Percentiles rank a stretch among this genome's conserved stretches.
phyloP scores from a whole-genome alignment of 257 asterid species.

The Paulownia fortunei region DNA sequence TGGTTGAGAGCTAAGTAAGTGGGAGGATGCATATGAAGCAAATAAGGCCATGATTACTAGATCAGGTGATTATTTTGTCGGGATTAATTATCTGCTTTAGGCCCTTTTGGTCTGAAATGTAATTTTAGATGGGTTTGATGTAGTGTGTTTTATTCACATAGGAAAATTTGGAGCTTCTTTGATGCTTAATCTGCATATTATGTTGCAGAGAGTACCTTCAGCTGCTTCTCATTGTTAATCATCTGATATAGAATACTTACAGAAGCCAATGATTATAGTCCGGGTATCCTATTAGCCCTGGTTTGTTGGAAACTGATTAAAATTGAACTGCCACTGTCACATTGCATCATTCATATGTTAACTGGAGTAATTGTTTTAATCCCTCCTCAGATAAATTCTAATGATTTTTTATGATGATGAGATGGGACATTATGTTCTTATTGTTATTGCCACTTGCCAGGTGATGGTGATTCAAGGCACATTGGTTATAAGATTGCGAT shows the following conservation, averaged over 20 bases:
- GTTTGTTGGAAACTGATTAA: not conserved
- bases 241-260: no score
- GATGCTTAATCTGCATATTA: not conserved
- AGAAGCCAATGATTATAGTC: not conserved
- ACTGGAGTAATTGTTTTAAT: not conserved
- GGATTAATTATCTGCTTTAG: not conserved
- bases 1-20: no score
- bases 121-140: not conserved
- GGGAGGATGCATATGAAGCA: not conserved
- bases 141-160: not conserved
- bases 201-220: not conserved
- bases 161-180: not conserved
- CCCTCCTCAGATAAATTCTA: not conserved
- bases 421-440: not conserved
- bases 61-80: not conserved
- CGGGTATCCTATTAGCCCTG: not conserved
- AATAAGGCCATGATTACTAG: not conserved
- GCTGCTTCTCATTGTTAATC: not conserved
- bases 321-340: not conserved
- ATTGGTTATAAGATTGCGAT: constrained; percentile 57
- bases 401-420: not conserved
- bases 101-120: not conserved
- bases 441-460: constrained; percentile 32
- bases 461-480: constrained; percentile 75
- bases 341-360: not conserved